These are phyloP conservation scores for Maudiozyma saulgeensis DNA, from an alignment of 805 yeast genomes.

Conservation along the genomic window DNA sequence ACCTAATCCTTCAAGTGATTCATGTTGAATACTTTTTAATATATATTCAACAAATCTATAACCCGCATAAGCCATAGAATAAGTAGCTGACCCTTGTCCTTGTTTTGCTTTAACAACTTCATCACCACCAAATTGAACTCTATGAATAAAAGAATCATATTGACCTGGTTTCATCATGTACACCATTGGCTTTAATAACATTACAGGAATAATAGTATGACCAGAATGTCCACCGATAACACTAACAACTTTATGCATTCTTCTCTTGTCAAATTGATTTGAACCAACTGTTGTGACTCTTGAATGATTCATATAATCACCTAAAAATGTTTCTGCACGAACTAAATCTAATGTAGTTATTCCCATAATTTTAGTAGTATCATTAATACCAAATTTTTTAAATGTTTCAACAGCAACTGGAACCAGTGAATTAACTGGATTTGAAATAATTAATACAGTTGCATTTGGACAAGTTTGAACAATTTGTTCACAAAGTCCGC, in stretches of 20 bases:
- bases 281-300: not conserved
- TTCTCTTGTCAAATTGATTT: slow-evolving; percentile 31
- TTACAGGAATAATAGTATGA: slow-evolving; percentile 85
- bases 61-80: slow-evolving; percentile 92
- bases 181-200: slow-evolving; percentile 73
- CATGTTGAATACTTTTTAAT: slow-evolving; percentile 31
- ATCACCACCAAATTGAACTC: slow-evolving; percentile 95
- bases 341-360: slow-evolving; percentile 90
- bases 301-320: slow-evolving; percentile 43
- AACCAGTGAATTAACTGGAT: slow-evolving; percentile 96
- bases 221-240: slow-evolving; percentile 98
- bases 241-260: slow-evolving; percentile 64
- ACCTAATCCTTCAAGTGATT: slow-evolving; percentile 13
- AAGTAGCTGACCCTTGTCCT: slow-evolving; percentile 89
- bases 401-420: slow-evolving; percentile 92
- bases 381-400: slow-evolving; percentile 75
- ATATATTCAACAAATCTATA: slow-evolving; percentile 57
- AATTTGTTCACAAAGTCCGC: slow-evolving; percentile 78
- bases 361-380: slow-evolving; percentile 88
- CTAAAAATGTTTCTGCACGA: slow-evolving; percentile 79
- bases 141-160: slow-evolving; percentile 60
- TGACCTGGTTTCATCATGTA: slow-evolving; percentile 44
- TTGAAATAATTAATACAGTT: slow-evolving; percentile 70
- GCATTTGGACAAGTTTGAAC: slow-evolving; percentile 82
- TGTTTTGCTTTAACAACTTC: slow-evolving; percentile 90